Evolutionary conservation across 2,329 filamentous ascomycete species (phyloP).

Genomic region (Penicillium sp.): DNA sequence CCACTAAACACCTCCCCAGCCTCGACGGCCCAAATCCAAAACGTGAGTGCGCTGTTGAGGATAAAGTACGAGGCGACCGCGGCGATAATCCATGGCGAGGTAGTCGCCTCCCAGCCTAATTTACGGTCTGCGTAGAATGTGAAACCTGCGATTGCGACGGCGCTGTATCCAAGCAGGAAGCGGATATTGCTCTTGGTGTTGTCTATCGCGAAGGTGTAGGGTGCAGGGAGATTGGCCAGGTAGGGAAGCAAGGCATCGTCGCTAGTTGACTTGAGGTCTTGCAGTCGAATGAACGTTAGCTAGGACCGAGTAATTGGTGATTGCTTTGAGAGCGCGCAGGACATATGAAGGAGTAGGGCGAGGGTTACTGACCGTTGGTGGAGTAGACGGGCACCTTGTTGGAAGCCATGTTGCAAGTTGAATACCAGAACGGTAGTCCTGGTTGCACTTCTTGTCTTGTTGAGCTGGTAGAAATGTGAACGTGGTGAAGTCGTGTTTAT

Average conservation of each 20-base stretch:
- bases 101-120: conserved; percentile 82
- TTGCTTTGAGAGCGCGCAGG: neutral
- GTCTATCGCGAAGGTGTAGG: conserved; percentile 68
- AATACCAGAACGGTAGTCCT: neutral
- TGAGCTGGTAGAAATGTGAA: neutral
- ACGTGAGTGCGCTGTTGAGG: conserved; percentile 73
- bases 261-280: conserved; percentile 94
- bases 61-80: conserved; percentile 78
- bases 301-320: neutral
- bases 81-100: conserved; percentile 68
- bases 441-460: neutral
- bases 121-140: conserved; percentile 93
- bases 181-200: conserved; percentile 79
- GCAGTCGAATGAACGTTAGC: conserved; percentile 3
- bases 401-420: conserved; percentile 31
- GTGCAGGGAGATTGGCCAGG: conserved; percentile 73
- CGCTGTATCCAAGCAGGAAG: conserved; percentile 76
- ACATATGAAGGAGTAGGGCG: conserved; percentile 12
- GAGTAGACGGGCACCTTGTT: conserved; percentile 48
- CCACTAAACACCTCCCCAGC: conserved; percentile 79
- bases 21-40: conserved; percentile 84
- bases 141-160: conserved; percentile 74
- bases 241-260: conserved; percentile 95
- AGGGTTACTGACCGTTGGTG: conserved; percentile 38
- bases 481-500: conserved; percentile 17